Evolutionary conservation across 192 early-diverging fungal genomes (phyloP), one percentile per base, ranked within the genome.

Genomic region (Dimargaris cristalligena): DNA sequence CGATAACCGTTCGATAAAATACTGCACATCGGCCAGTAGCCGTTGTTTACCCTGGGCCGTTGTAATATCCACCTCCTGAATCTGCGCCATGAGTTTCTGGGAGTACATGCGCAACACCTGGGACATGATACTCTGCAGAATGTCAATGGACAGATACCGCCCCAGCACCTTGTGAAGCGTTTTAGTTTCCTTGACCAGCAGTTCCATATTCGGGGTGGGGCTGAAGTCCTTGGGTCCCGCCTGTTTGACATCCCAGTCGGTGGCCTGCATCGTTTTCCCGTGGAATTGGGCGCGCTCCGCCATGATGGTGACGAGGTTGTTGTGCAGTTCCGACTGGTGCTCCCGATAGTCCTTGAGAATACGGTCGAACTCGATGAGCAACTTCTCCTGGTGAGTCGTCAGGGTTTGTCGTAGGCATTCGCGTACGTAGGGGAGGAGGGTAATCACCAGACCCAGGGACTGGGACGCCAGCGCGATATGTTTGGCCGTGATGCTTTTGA

Each of bases 401-500:
- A 99, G 76, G 31, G 78, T 74, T 25, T 72, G 76, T 11, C 80
- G 74, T 29, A 99, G 74, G 54, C 80, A 85, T 29, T 81, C 76
- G 55, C 84, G 84, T 22, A 96, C 62, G 52, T 81, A 79, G 25
- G 96, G 94, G 26, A 92, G 88, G 34, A 94, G 68, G 46, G 85
- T 82, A 60, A 91, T 85, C 64, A 94, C 86, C 4, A 88, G 71
- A 25, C 84, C 89, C 13, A 99, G 72, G 14, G 93, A 89, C 74
- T 96, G 92, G 3, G 93, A 89, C 0, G 93, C 89, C 59, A 99
- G 71, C 13, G 93, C 91, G 54, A 99, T 72, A 69, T 99, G 96
- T 58, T 92, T 91, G 11, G 96, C 96, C 2, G 91, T 87, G 32
- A 99, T 99, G 67, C 90, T 93, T 59, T 94, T 91, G 25, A 99